Evolutionary conservation across 2,329 filamentous ascomycete genomes (phyloP), one percentile per base, ranked within the genome.

Genomic region (Pseudocercospora musae): DNA sequence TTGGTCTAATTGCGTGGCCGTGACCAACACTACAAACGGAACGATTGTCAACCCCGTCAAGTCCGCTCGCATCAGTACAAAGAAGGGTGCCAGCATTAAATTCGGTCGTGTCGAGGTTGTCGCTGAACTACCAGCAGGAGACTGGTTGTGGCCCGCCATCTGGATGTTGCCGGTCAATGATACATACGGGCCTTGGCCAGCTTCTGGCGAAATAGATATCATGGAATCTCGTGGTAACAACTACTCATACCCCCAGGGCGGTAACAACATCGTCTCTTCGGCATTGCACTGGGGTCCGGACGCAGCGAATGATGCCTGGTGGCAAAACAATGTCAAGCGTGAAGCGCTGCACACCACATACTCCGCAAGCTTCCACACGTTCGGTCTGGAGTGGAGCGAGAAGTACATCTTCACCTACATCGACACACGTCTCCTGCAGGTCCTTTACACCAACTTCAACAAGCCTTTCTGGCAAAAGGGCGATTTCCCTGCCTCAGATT

Each of bases 71-170:
- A 86, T 96, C 78, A 89, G 88, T 78, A 93, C 89, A 60, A 89
- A 85, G 72, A 84, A 84, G 48, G 85, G 88, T 15, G 86, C 86
- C 6, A 83, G 78, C 15, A 90, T 96, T 80, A 91, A 87, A 76
- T 96, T 90, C 73, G 91, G 91, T 53, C 89, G 90, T 48, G 84
- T 96, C 57, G 90, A 96, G 74, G 90, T 96, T 4, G 87, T 84
- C 1, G 91, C 91, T 25, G 88, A 88, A 76, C 78, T 95, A 27
- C 90, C 91, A 4, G 76, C 80, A 53, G 91, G 91, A 58, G 91
- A 95, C 78, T 95, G 91, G 91, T 82, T 96, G 10, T 95, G 91
- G 91, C 91, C 91, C 1, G 90, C 90, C n/a, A 94, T 96, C 71
- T 93, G 90, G 89, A 90, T 96, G 89, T 81, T 95, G 80, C 91